A percentile compares a stretch with the other conserved stretches of the same genome.
Evolutionary conservation across 768 basidiomycete species (phyloP).

Genomic region (Dacryopinax primogenitus): DNA sequence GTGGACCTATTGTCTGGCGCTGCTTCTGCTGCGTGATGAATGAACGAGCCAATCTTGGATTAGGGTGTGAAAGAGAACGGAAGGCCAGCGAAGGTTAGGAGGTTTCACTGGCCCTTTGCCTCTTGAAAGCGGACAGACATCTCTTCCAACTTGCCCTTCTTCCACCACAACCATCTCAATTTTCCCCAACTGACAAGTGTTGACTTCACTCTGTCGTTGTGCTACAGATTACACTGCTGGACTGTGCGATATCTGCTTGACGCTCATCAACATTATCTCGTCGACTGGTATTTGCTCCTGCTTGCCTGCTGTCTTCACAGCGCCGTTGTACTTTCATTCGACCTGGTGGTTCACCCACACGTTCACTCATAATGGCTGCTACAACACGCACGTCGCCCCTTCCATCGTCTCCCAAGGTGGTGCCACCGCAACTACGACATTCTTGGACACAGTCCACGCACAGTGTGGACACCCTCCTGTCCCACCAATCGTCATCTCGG

Average conservation of each 20-base stretch:
- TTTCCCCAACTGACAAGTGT: neutral
- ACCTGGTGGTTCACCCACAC: neutral
- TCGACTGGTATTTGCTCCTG: neutral
- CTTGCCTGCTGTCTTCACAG: neutral
- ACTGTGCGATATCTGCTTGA: neutral
- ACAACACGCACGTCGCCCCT: neutral
- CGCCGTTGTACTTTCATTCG: neutral
- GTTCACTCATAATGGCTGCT: neutral
- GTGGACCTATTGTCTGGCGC: neutral
- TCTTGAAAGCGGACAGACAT: neutral
- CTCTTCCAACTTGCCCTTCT: neutral
- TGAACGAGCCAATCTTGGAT: neutral
- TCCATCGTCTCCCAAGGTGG: neutral
- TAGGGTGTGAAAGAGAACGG: neutral
- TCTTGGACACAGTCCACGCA: neutral
- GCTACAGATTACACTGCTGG: neutral
- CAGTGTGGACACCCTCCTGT: neutral
- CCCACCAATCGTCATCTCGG: neutral
- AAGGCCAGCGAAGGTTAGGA: neutral
- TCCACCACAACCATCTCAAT: neutral
- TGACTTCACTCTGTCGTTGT: neutral
- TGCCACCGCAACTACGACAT: neutral
- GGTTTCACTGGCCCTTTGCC: neutral
- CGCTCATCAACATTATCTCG: neutral
- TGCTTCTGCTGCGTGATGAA: neutral